Base-by-base conservation (phyloP, 2,329 filamentous ascomycete genomes). In the Coniochaeta hoffmannii region DNA sequence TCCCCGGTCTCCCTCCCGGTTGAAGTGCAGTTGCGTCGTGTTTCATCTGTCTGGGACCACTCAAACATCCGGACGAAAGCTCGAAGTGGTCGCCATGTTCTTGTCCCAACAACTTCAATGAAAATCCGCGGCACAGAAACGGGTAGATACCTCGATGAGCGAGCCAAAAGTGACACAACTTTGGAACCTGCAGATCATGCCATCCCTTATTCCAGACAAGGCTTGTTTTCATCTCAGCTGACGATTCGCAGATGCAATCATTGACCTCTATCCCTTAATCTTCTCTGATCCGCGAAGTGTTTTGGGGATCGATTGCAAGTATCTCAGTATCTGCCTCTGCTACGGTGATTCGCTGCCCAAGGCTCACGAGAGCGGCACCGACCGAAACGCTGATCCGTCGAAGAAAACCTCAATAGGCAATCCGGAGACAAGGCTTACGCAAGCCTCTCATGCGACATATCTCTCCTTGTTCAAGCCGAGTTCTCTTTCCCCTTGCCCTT, bases 401-500 rank as follows among this genome's bases (percentile, higher is more conserved):
- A 26, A 12, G 26, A 15, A 32, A 10, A 26, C n/a, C 31, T 22
- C 19, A 32, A 32, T 6, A 34, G 49, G 49, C 30, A 50, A 34
- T 34, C 49, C 49, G 28, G 31, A 35, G 19, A 32, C 22, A 36
- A 38, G 50, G 50, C 30, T 24, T 52, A 30, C 32, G 22, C 31
- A 53, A 53, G n/a, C n/a, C 49, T n/a, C 49, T 34, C 30, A 19
- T 34, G 49, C 31, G 28, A 12, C 15, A 28, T 46, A n/a, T 11
- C 24, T 32, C 24, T 11, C 12, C n/a, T 28, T 22, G 49, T 17
- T 38, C 32, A 38, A 15, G 8, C 50, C 34, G 50, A 35, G 3
- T n/a, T 15, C 55, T 46, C 53, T 31, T 55, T 60, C 35, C 51
- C 53, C 54, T 56, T 58, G 24, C 56, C 51, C 58, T 57, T 34